Evolutionary conservation across 176 grass and related monocot genomes (phyloP).

Genomic region (Triticum timopheevii): DNA sequence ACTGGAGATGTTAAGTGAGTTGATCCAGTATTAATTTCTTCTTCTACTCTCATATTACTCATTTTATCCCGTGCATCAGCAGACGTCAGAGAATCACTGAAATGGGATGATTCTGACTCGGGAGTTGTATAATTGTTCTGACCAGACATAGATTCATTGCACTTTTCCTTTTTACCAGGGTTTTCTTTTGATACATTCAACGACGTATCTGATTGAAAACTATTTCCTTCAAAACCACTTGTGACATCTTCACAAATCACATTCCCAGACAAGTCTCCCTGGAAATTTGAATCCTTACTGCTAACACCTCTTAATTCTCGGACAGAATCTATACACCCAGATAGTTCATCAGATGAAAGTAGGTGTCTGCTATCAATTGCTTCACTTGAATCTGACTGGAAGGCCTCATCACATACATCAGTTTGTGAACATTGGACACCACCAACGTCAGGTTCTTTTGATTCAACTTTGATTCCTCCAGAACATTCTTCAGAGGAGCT

Average conservation of each 20-base stretch:
- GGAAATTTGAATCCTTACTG: slow-evolving; percentile 9
- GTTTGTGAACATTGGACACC: slow-evolving; percentile 11
- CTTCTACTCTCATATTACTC: slow-evolving; percentile 35
- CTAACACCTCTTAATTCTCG: slow-evolving; percentile 16
- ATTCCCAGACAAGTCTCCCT: slow-evolving; percentile 9
- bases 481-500: slow-evolving; percentile 22
- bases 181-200: slow-evolving; percentile 17
- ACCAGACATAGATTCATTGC: slow-evolving; percentile 9
- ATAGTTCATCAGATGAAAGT: slow-evolving; percentile 17
- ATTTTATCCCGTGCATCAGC: slow-evolving; percentile 22
- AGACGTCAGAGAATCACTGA: slow-evolving; percentile 34
- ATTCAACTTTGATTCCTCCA: slow-evolving; percentile 9
- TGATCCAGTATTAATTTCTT: slow-evolving; percentile 19
- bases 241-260: slow-evolving; percentile 22
- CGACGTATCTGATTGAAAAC: slow-evolving; percentile 8
- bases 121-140: slow-evolving; percentile 9
- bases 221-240: slow-evolving; percentile 20
- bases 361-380: slow-evolving; percentile 18
- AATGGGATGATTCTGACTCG: slow-evolving; percentile 30
- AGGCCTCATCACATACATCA: background rate
- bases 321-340: slow-evolving; percentile 10
- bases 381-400: slow-evolving; percentile 35
- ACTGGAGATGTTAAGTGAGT: slow-evolving; percentile 12
- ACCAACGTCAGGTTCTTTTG: slow-evolving; percentile 18
- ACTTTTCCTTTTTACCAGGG: slow-evolving; percentile 31